These are phyloP conservation scores for Aspergillus haitiensis DNA, from an alignment of 495 filamentous ascomycete genomes.

Conservation along the genomic window DNA sequence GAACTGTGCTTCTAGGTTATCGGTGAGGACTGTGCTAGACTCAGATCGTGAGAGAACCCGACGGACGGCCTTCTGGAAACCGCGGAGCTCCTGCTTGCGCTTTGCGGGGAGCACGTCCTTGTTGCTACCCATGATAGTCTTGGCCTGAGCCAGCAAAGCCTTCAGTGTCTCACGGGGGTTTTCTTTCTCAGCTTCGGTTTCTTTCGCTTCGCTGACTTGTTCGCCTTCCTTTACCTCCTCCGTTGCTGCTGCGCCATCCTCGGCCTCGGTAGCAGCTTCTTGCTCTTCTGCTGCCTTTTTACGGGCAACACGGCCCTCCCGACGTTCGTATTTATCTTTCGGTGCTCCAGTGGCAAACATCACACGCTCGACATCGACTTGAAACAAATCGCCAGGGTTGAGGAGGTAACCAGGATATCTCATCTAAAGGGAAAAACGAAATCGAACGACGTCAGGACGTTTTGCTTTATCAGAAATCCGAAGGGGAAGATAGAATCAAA, in stretches of 20 bases:
- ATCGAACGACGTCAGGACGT: not conserved
- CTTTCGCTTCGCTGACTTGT: slow-evolving; percentile 25
- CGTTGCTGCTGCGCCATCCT: slow-evolving; percentile 28
- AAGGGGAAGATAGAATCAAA: not conserved
- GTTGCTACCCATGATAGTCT: slow-evolving; percentile 50
- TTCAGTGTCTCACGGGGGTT: slow-evolving; percentile 49
- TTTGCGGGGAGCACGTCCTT: slow-evolving; percentile 56
- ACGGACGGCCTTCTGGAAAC: slow-evolving; percentile 55
- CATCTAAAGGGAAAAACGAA: slow-evolving; percentile 61
- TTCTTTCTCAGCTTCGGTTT: slow-evolving; percentile 28
- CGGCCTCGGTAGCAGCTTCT: slow-evolving; percentile 27
- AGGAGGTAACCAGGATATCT: slow-evolving; percentile 88
- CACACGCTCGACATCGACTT: slow-evolving; percentile 85
- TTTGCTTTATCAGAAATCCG: not conserved
- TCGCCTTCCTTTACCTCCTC: slow-evolving; percentile 32
- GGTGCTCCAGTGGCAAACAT: slow-evolving; percentile 79
- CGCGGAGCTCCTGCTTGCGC: slow-evolving; percentile 61
- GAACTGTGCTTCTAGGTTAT: slow-evolving; percentile 55
- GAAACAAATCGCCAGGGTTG: slow-evolving; percentile 97
- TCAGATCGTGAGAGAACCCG: slow-evolving; percentile 53
- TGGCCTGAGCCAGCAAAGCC: slow-evolving; percentile 54
- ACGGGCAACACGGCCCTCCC: slow-evolving; percentile 36
- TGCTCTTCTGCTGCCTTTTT: slow-evolving; percentile 28
- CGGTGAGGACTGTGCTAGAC: slow-evolving; percentile 42
- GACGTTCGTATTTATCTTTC: slow-evolving; percentile 56